Conservation (phyloP, 371 early-diverging fungal genomes). For the Syncephalastrum monosporum region DNA sequence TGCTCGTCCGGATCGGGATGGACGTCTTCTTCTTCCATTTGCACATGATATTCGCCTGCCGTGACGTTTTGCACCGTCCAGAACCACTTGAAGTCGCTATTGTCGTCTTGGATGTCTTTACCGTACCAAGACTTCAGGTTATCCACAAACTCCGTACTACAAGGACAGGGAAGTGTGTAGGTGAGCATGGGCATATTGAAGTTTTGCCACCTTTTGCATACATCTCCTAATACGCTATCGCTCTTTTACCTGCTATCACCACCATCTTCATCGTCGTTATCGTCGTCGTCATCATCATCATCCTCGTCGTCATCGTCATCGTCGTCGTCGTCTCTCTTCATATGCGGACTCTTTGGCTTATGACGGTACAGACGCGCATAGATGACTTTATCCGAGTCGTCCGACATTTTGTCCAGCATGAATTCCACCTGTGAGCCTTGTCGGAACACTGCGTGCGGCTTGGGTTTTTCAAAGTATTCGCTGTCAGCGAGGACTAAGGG, state of each 20-base stretch:
- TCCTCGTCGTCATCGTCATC: constrained; percentile 4
- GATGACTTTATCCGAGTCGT: constrained; percentile 14
- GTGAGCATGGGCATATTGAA: background rate
- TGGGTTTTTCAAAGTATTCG: constrained; percentile 18
- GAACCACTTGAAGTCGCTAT: constrained; percentile 14
- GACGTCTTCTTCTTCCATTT: constrained; percentile 9
- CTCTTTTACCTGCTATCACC: background rate
- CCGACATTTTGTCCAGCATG: constrained; percentile 13
- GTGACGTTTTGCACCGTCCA: constrained; percentile 14
- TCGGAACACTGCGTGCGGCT: background rate
- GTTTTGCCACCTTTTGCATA: constrained; percentile 3
- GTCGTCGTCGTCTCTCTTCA: constrained; percentile 1
- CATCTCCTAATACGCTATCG: background rate
- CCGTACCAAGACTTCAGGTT: constrained; percentile 11
- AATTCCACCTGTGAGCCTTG: constrained; percentile 14
- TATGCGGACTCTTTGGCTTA: constrained; percentile 5
- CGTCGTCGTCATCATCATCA: constrained; percentile 5
- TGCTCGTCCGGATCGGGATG: background rate
- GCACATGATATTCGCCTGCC: constrained; percentile 17
- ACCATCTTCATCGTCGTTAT: constrained; percentile 6
- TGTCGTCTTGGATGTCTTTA: constrained; percentile 11
- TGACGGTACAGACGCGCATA: constrained; percentile 17
- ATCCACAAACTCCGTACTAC: constrained; percentile 7
- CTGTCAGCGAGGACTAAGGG: constrained; percentile 10
- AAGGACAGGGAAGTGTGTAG: background rate